Base-by-base conservation (phyloP, 2,329 filamentous ascomycete species). In the Colletotrichum spinosum region DNA sequence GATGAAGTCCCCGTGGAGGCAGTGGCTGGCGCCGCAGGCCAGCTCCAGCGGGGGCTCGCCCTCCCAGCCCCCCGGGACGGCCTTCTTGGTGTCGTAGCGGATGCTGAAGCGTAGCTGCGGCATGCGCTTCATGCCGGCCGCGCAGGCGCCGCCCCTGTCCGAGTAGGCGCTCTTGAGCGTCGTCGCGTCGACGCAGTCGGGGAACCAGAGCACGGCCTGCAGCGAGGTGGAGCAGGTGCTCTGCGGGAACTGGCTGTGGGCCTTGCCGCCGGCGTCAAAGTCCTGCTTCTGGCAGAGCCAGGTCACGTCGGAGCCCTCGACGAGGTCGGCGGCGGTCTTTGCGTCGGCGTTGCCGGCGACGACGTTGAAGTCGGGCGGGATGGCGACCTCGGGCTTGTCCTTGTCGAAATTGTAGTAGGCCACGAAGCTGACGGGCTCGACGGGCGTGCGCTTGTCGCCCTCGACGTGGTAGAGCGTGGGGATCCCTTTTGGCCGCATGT, bases 71-170 rank as follows among this genome's bases (percentile, higher is more conserved):
- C 77, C 69, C 1, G 81, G 78, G 33, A 83, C 70, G 2, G 70
- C 75, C 49, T 76, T 76, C 46, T 79, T 76, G 9, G 80, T 71
- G 68, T 83, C 79, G 70, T 81, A 82, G 42, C 80, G 77, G 61
- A 84, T 76, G 11, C 75, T 79, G 71, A 83, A 83, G 60, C 81
- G 78, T n/a, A 83, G 75, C 64, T 79, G 78, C 0, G 81, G 80
- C 75, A 84, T 81, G 33, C 76, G 73, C 70, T 80, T 80, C 78
- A 80, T 81, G 68, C 75, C 76, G 1, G 61, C 48, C 0, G 80
- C 79, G 66, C 80, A 82, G 41, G 65, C 61, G 38, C 68, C 66
- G 39, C 68, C 67, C 53, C 69, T 63, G 35, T 48, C 55, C 13
- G 59, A 67, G 49, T 63, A 72, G 34, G 64, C 69, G 17, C 55